Evolutionary conservation across 805 yeast genomes (phyloP), one percentile per base, ranked within the genome.

Genomic region (Maudiozyma bulderi): DNA sequence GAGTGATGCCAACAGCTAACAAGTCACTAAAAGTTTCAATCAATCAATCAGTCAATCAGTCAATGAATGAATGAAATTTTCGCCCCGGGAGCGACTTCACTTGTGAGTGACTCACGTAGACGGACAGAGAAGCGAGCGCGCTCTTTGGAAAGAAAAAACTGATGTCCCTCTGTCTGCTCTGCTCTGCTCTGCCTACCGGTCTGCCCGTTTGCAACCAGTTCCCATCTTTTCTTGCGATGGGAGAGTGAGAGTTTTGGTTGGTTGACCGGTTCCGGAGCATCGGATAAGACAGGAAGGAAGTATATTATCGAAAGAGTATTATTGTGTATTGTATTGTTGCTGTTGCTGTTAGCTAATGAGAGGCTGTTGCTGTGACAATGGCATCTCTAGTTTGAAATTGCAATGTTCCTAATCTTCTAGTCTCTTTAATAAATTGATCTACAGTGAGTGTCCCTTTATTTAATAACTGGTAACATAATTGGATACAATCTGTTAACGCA

Each of bases 401-500:
- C 34, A 81, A 80, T 46, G 89, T 70, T 1, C 86, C 84, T 20
- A 81, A 63, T 40, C 70, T 70, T 50, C 91, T 68, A 0, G 77
- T 68, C 31, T 75, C 71, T 51, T 59, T 60, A 47, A 64, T 54
- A 41, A 66, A 65, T 2, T 50, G 41, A 9, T 65, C 68, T 14
- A 63, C 47, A 6, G 56, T 35, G 8, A 65, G 41, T 4, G 41
- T 35, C 14, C 54, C 57, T 14, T 55, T 49, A 47, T 54, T 56
- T 14, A 62, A 47, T 43, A 61, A 33, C 29, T 54, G 48, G 9
- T 54, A 46, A 8, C 89, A 68, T 9, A 80, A 72, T 49, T 76
- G 72, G 6, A 80, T 68, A 0, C 90, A 72, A 59, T 90, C 96
- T 32, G 76, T 76, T n/a, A 82, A 74, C 1, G 95, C 86, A 51